Evolutionary conservation across 768 basidiomycete species (phyloP).

Genomic region (Boletus bicolor): DNA sequence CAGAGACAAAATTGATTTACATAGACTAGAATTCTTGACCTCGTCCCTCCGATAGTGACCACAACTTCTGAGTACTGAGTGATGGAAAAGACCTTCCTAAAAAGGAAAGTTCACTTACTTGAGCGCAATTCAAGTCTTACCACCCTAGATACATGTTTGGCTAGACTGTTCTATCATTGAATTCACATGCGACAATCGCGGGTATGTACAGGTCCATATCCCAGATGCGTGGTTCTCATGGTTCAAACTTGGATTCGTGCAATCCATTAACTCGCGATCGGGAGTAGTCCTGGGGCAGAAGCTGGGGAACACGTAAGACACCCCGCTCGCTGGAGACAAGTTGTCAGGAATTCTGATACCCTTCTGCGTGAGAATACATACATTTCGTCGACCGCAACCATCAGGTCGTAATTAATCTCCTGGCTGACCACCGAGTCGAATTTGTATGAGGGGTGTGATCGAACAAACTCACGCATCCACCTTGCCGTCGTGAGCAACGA

Average conservation of each 20-base stretch:
- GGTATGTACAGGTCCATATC: background rate
- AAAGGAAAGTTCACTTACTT: too few species aligned
- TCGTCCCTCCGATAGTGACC: too few species aligned
- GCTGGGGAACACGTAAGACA: too few species aligned
- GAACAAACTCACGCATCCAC: slow-evolving; percentile 93
- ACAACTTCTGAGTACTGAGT: too few species aligned
- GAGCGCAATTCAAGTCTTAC: too few species aligned
- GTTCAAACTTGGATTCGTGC: slow-evolving; percentile 28
- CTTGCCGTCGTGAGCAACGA: slow-evolving; percentile 80
- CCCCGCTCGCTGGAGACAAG: too few species aligned
- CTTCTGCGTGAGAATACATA: slow-evolving; percentile 45
- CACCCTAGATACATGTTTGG: too few species aligned
- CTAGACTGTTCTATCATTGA: background rate
- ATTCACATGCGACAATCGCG: background rate
- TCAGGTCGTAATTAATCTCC: slow-evolving; percentile 92
- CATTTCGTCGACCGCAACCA: slow-evolving; percentile 89
- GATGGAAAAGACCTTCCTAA: too few species aligned
- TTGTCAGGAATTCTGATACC: too few species aligned
- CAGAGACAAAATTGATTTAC: too few species aligned
- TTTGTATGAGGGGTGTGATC: slow-evolving; percentile 87
- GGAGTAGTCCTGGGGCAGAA: slow-evolving; percentile 63
- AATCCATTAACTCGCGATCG: slow-evolving; percentile 25
- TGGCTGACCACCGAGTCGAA: slow-evolving; percentile 88
- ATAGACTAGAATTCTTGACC: too few species aligned
- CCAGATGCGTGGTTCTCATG: background rate